phyloP scores from a whole-genome alignment of 2,329 filamentous ascomycete genomes.

The Cercospora sp. region DNA sequence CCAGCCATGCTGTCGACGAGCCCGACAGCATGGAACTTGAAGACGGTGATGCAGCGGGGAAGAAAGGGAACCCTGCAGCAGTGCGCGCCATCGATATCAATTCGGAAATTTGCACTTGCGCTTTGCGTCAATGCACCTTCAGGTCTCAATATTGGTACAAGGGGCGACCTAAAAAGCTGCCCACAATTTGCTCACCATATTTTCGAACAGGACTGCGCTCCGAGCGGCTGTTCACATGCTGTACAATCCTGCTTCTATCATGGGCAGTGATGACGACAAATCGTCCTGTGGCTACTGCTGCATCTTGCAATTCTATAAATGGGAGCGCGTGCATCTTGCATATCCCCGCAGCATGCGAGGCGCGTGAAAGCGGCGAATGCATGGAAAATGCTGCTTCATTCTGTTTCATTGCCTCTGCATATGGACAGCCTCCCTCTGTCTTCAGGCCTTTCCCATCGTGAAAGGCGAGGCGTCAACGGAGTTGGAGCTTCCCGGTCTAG shows the following conservation, averaged over 20 bases:
- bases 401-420: background rate
- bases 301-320: background rate
- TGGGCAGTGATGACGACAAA: background rate
- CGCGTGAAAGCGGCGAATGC: background rate
- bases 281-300: background rate
- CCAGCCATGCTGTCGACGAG: background rate
- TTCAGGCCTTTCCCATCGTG: background rate
- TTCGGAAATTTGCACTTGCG: background rate
- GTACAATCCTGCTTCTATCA: background rate
- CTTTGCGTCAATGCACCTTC: background rate
- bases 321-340: background rate
- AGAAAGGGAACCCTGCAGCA: background rate
- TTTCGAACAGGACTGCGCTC: background rate
- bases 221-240: background rate
- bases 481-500: background rate
- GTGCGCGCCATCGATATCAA: background rate
- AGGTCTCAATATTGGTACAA: background rate
- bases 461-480: background rate
- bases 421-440: background rate
- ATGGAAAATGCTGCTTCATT: background rate
- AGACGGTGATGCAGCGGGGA: background rate
- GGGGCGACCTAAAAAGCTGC: background rate
- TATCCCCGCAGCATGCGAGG: background rate
- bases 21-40: background rate
- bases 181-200: background rate